A percentile compares a stretch with the other conserved stretches of the same genome.
phyloP scores from a whole-genome alignment of 495 filamentous ascomycete genomes.

The Sphaerosporella brunnea region DNA sequence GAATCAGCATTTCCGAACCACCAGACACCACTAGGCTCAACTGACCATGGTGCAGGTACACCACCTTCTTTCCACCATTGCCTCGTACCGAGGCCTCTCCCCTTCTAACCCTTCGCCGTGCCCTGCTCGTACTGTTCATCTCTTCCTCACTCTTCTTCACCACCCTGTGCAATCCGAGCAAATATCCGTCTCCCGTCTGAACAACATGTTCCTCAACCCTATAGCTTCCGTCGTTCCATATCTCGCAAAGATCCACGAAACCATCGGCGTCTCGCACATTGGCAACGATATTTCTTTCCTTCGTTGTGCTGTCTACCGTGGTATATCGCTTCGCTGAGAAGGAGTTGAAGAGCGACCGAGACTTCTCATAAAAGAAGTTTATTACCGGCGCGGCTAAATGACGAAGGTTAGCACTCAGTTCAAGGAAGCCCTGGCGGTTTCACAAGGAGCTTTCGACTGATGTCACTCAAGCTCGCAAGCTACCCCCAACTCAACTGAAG shows the following conservation, averaged over 20 bases:
- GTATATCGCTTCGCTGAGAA: slow-evolving; percentile 51
- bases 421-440: slow-evolving; percentile 2
- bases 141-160: slow-evolving; percentile 68
- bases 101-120: slow-evolving; percentile 13
- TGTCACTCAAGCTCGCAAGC: too few relatives aligned
- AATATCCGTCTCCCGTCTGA: slow-evolving; percentile 83
- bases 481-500: too few relatives aligned
- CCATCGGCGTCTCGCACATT: slow-evolving; percentile 51
- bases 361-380: slow-evolving; percentile 62
- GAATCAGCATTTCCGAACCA: background rate
- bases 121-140: slow-evolving; percentile 41
- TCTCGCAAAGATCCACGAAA: slow-evolving; percentile 75
- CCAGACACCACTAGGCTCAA: background rate
- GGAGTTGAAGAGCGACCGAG: slow-evolving; percentile 64
- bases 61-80: slow-evolving; percentile 64
- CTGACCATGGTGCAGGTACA: slow-evolving; percentile 75
- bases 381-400: slow-evolving; percentile 54
- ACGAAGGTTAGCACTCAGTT: slow-evolving; percentile 16
- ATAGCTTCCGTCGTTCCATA: slow-evolving; percentile 52
- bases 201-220: slow-evolving; percentile 90
- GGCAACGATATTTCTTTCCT: slow-evolving; percentile 33
- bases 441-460: background rate
- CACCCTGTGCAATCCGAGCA: slow-evolving; percentile 77
- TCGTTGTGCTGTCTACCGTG: slow-evolving; percentile 37
- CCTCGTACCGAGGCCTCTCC: slow-evolving; percentile 32